A percentile compares a stretch with the other conserved stretches of the same genome.
Evolutionary conservation across 805 yeast species (phyloP).

Genomic region (Pichia scutulata): DNA sequence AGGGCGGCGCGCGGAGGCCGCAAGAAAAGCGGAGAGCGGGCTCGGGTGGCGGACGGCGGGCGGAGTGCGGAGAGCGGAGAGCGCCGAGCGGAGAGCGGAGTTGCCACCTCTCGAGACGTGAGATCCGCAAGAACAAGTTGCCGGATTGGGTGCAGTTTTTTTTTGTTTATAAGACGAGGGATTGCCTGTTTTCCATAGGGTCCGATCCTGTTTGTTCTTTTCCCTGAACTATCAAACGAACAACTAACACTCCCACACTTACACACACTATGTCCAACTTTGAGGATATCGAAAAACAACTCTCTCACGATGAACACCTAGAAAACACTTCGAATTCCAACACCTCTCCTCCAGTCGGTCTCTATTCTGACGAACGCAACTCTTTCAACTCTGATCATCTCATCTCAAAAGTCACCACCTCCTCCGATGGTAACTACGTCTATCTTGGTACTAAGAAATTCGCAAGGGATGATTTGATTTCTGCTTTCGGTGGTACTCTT

Average conservation of each 20-base stretch:
- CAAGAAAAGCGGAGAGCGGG: not conserved
- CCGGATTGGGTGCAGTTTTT: too few species aligned
- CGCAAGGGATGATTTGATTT: constrained; percentile 47
- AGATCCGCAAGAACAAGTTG: too few species aligned
- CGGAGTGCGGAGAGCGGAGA: not conserved
- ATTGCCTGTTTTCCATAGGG: too few species aligned
- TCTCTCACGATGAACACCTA: constrained; percentile 14
- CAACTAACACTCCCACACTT: not conserved
- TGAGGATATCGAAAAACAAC: constrained; percentile 17
- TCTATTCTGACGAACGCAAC: constrained; percentile 12
- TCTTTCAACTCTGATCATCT: constrained; percentile 3
- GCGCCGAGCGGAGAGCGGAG: not conserved
- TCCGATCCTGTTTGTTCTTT: too few species aligned
- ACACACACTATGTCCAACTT: constrained; percentile 5
- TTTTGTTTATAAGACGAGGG: too few species aligned
- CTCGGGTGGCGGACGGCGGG: not conserved
- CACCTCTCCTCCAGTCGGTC: constrained; percentile 19
- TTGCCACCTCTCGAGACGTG: too few species aligned
- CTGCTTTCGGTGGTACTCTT: constrained; percentile 78
- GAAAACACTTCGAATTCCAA: constrained; percentile 5
- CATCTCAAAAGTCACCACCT: constrained; percentile 31
- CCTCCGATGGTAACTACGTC: constrained; percentile 56
- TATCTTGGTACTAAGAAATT: constrained; percentile 68
- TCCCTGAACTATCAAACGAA: not conserved
- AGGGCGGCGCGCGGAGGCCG: not conserved